Base-by-base conservation (phyloP, 192 early-diverging fungal genomes). In the Haplosporangium gracile region DNA sequence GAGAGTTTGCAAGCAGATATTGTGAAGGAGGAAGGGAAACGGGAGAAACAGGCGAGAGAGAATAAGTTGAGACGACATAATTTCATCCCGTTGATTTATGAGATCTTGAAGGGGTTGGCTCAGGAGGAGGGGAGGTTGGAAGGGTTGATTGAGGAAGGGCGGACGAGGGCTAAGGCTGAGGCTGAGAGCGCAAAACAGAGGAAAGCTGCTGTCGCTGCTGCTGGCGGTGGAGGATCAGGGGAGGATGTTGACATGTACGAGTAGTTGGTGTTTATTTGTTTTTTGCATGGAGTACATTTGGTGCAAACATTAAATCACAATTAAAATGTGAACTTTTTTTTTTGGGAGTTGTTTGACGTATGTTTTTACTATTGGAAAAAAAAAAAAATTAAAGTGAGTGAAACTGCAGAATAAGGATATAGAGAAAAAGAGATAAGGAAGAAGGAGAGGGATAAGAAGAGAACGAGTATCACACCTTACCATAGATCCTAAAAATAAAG, bases 21-120 rank as follows among this genome's bases (percentile, higher is more conserved):
- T 26, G 85, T 90, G 20, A 55, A 90, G 51, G 95, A 96, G 82
- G 80, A 93, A 63, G 89, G 88, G 69, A 96, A 96, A 82, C 38
- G 57, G 13, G 10, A 53, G 49, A 77, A 74, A 39, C 83, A 74
- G 72, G 79, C 91, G 85, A 86, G 92, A 40, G 95, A 96, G 71
- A 96, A 96, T 73, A 85, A 90, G 53, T 76, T 95, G 63, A 83
- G 95, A 24, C 92, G 93, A 65, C 95, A 95, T 65, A 96, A 96
- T 80, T 96, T 95, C 76, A 93, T 96, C 63, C 95, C 95, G 5
- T 71, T 95, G 42, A 92, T 95, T 24, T 95, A 95, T 77, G 90
- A 95, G 70, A 78, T 96, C 22, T 51, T 94, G 39, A 88, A 91
- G 20, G 90, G 88, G n/a, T 82, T 96, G 81, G 93, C 93, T 8